Evolutionary conservation across 495 filamentous ascomycete species (phyloP), one percentile per base, ranked within the genome.

Genomic region (Lasiosphaeriaceae sp.): DNA sequence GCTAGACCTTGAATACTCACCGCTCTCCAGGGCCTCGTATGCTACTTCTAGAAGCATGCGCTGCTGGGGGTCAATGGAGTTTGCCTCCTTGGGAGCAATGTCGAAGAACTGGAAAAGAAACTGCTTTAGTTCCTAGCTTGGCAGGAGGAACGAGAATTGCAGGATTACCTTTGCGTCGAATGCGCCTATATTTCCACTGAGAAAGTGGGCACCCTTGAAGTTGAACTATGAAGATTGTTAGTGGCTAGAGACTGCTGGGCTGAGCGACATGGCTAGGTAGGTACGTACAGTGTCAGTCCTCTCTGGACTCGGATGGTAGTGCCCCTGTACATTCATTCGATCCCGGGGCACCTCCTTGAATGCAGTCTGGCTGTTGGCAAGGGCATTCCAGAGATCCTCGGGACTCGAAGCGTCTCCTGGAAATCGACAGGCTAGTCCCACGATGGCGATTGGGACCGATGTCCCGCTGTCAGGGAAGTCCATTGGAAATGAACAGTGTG

Each of bases 11-110:
- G 17, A 41, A 53, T 31, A 41, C 58, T 31, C 26, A 55, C 55
- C 55, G 76, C 87, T 89, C 64, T 94, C 90, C 2, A 93, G 74
- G 2, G 90, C 90, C 57, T 92, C 88, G 59, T 91, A 93, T 0
- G 87, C 86, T 44, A 86, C 90, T 39, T 88, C 81, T 7, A 94
- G 74, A 1, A 88, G 85, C 35, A 91, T 70, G 20, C 90, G 82
- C 62, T 91, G 89, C 62, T 89, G 88, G 6, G 90, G 90, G 65
- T 93, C 90, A 44, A 62, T 62, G 14, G 49, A 45, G 19, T 88
- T 85, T 41, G 90, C 86, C 44, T 85, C 82, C 5, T 72, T 66
- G 4, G 77, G 68, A 4, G 76, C 79, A 24, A 86, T 77, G 5
- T 71, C 73, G 65, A 87, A 87, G 70, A 87, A 87, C 8, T 69